A percentile compares a stretch with the other conserved stretches of the same genome.
Conservation (phyloP, 306 rosid species). For the Sphenostylis stenocarpa region DNA sequence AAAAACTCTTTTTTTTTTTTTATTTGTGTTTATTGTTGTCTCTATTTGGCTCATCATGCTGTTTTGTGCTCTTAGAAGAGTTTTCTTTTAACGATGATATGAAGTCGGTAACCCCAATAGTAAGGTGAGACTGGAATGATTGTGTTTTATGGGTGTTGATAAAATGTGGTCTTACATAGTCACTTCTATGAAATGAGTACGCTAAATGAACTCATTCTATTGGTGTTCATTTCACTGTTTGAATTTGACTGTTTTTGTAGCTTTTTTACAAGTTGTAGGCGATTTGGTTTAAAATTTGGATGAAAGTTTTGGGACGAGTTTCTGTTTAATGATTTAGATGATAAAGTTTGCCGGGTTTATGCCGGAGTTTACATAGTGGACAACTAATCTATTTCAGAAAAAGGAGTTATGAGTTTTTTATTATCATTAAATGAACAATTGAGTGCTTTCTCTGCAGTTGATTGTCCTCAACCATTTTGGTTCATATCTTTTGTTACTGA, state of each 20-base stretch:
- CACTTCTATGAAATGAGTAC: neutral
- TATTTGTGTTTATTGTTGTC: neutral
- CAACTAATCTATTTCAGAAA: neutral
- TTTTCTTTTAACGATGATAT: constrained; percentile 7
- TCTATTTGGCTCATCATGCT: constrained; percentile 14
- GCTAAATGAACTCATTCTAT: constrained; percentile 11
- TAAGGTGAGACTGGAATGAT: constrained; percentile 1
- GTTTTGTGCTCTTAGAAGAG: constrained; percentile 18
- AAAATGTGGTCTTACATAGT: neutral
- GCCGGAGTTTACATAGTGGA: neutral
- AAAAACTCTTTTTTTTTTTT: neutral
- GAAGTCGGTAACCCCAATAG: constrained; percentile 14
- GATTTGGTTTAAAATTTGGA: neutral
- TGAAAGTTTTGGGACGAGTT: constrained; percentile 3
- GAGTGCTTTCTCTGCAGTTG: neutral
- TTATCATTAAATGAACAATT: neutral
- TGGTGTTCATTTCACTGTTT: constrained; percentile 19
- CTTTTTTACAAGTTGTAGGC: neutral
- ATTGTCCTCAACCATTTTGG: neutral
- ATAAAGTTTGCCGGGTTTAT: neutral
- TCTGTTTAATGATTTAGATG: neutral
- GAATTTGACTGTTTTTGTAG: constrained; percentile 1
- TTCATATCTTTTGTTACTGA: neutral
- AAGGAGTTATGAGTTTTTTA: neutral
- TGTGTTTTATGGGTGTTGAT: neutral